Base-by-base conservation (phyloP, 2,329 filamentous ascomycete species). In the Harringtonia lauricola region DNA sequence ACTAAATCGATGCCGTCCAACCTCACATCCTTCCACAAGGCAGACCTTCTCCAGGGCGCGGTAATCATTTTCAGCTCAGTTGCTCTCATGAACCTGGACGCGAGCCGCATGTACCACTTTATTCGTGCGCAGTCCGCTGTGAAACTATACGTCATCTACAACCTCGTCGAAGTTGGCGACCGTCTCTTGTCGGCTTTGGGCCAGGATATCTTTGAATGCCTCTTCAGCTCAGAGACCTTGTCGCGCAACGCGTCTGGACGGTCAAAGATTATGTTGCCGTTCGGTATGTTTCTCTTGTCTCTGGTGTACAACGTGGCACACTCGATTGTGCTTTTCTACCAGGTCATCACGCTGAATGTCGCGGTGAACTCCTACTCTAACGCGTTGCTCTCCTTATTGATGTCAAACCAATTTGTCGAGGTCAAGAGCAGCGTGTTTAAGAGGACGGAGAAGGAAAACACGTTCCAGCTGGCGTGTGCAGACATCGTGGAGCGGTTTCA, bases 391-490 rank as follows among this genome's bases (percentile, higher is more conserved):
- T 95, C 92, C 0, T 74, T 98, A 1, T 71, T 98, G 2, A 78
- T 98, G 59, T 95, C 89, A 8, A 98, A 96, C 57, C 94, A 98
- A 58, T 98, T 98, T 55, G 92, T 98, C 36, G 92, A 98, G 65
- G 95, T 98, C 70, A 98, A 98, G 59, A 86, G 86, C 48, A 94
- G 89, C 0, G 94, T 98, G 1, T 98, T 98, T 70, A 96, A 98
- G 67, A 92, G 90, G 48, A 94, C 96, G 50, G 92, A 98, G 55
- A 96, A 95, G 60, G 92, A 98, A 58, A 96, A 95, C 52, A 68
- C 95, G 0, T 98, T 98, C 58, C 92, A 98, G 60, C 72, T 98
- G 14, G 94, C 90, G 0, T 98, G 92, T 52, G 90, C 92, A 4
- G 92, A 98, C 58, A 83, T 98, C 29, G 92, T 98, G 2, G 92